These are phyloP conservation scores for Scenedesmus sp. DNA, from an alignment of 163 green algal genomes.

Conservation along the genomic window DNA sequence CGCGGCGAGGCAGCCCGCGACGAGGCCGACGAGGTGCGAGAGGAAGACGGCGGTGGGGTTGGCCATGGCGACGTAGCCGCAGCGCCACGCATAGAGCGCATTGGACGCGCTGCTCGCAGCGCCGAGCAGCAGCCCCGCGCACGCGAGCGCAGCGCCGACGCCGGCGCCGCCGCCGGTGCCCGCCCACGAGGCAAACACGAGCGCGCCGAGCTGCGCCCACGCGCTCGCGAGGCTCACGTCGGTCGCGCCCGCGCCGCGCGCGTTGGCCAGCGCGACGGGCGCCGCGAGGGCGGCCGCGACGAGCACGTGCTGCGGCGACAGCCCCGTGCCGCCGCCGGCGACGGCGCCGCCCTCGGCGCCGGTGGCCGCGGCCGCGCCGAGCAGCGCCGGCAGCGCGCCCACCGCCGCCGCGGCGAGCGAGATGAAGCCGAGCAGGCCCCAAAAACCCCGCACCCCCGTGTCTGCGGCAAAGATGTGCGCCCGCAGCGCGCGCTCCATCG, in stretches of 20 bases:
- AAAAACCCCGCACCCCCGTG: constrained; percentile 35
- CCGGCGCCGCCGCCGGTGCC: constrained; percentile 48
- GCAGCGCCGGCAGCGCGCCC: constrained; percentile 5
- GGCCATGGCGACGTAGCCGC: constrained; percentile 59
- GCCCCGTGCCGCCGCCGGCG: background rate
- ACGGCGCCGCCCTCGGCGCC: no score
- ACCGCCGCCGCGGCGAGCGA: constrained; percentile 29
- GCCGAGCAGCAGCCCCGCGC: constrained; percentile 51
- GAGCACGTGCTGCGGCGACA: constrained; percentile 17
- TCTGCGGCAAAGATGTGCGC: constrained; percentile 55
- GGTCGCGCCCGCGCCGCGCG: constrained; percentile 51
- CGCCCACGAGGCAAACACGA: constrained; percentile 60
- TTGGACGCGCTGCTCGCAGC: constrained; percentile 45
- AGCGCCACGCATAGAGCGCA: constrained; percentile 49
- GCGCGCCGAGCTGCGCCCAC: constrained; percentile 61
- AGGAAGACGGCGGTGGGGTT: constrained; percentile 61
- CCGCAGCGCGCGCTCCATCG: constrained; percentile 8
- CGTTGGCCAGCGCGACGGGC: constrained; percentile 26
- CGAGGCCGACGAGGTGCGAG: constrained; percentile 42
- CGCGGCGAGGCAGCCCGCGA: constrained; percentile 37
- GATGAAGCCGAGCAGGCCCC: constrained; percentile 46
- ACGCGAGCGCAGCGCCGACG: constrained; percentile 50
- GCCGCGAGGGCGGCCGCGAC: constrained; percentile 8
- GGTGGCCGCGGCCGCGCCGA: background rate
- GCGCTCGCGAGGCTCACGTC: constrained; percentile 50